Conservation (phyloP, 176 grass and related monocot genomes). For the Ensete glaucum region DNA sequence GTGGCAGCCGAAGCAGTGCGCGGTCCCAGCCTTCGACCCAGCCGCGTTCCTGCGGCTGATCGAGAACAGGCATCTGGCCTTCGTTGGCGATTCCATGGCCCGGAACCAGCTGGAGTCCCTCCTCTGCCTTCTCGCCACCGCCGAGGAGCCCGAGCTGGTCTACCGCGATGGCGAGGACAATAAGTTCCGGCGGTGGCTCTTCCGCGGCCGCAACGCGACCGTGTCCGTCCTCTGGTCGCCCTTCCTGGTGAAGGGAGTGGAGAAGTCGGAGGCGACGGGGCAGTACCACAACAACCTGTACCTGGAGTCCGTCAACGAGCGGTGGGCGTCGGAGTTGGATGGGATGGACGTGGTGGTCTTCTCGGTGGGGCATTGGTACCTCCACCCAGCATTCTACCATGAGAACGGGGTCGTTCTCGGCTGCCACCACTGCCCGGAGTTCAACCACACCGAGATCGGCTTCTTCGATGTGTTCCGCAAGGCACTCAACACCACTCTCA, state of each 20-base stretch:
- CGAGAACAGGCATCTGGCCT: conserved; percentile 52
- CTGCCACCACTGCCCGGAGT: conserved; percentile 63
- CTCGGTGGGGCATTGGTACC: conserved; percentile 82
- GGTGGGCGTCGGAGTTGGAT: conserved; percentile 45
- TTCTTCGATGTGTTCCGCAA: conserved; percentile 70
- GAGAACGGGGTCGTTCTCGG: conserved; percentile 48
- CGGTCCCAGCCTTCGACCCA: conserved; percentile 53
- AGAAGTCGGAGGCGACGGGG: conserved; percentile 52
- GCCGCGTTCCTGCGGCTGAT: conserved; percentile 39
- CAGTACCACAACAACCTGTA: conserved; percentile 60
- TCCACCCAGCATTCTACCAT: conserved; percentile 61
- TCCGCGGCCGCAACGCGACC: conserved; percentile 46
- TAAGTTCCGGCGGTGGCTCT: conserved; percentile 55
- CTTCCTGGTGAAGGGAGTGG: conserved; percentile 45
- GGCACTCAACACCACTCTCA: conserved; percentile 33
- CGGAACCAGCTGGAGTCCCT: conserved; percentile 81
- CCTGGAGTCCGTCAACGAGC: conserved; percentile 56
- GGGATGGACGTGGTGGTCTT: conserved; percentile 37
- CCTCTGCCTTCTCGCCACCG: conserved; percentile 58
- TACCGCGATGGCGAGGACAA: conserved; percentile 46
- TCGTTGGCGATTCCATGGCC: conserved; percentile 74
- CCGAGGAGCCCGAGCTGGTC: conserved; percentile 30
- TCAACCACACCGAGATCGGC: conserved; percentile 65
- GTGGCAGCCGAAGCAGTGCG: conserved; percentile 49
- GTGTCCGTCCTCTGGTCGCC: conserved; percentile 84